Evolutionary conservation across 352 stramenopile species (phyloP).

Genomic region (Halophytophthora polymorphica): DNA sequence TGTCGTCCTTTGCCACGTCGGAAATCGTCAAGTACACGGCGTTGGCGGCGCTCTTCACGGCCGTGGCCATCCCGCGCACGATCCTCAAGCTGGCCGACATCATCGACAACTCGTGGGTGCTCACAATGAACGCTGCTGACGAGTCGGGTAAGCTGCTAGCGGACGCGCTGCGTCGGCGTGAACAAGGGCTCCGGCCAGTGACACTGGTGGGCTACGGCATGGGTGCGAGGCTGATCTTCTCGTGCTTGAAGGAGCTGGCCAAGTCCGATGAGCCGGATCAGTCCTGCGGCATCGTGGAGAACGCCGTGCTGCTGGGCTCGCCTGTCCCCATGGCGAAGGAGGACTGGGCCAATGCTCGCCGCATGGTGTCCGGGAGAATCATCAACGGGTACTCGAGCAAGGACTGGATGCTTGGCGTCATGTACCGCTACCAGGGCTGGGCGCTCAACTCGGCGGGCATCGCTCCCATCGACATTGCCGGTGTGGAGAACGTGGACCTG

Average conservation of each 20-base stretch:
- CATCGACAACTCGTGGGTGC: conserved; percentile 85
- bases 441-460: conserved; percentile 78
- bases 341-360: conserved; percentile 68
- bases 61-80: conserved; percentile 67
- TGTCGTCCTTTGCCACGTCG: conserved; percentile 58
- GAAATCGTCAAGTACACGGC: conserved; percentile 80
- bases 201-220: conserved; percentile 90
- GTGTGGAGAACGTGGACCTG: conserved; percentile 84
- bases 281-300: conserved; percentile 83
- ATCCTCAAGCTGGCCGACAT: conserved; percentile 68
- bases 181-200: conserved; percentile 80
- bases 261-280: conserved; percentile 48
- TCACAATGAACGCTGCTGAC: conserved; percentile 77
- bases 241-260: conserved; percentile 85
- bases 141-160: conserved; percentile 76
- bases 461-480: conserved; percentile 49
- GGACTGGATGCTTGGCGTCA: conserved; percentile 89
- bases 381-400: conserved; percentile 91
- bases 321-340: conserved; percentile 51
- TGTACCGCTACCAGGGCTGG: conserved; percentile 89
- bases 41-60: conserved; percentile 68
- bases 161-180: conserved; percentile 49
- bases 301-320: conserved; percentile 84
- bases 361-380: conserved; percentile 78
- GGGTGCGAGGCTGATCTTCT: conserved; percentile 87